Evolutionary conservation across 495 filamentous ascomycete genomes (phyloP).

Genomic region (Oidiodendron maius): DNA sequence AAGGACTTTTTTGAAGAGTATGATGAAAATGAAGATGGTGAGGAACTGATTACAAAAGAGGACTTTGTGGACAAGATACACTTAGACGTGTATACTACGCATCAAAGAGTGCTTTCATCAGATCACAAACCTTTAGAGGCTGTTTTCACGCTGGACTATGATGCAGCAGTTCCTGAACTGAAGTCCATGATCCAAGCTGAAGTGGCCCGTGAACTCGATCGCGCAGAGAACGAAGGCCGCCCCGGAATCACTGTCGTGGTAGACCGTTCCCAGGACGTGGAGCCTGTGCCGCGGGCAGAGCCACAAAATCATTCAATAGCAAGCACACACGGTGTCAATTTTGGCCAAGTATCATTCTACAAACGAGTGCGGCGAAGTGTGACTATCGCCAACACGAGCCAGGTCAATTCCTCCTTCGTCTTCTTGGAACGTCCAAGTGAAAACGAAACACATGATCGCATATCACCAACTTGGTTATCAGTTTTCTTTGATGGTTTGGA

Average conservation of each 20-base stretch:
- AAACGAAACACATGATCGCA: conserved; percentile 30
- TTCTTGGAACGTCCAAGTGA: conserved; percentile 66
- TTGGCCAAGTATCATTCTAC: conserved; percentile 67
- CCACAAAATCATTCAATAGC: conserved; percentile 13
- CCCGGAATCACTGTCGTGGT: conserved; percentile 81
- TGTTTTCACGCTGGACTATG: conserved; percentile 73
- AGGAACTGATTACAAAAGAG: conserved; percentile 44
- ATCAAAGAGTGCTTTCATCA: conserved; percentile 83
- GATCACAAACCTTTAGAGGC: conserved; percentile 92
- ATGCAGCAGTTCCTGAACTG: conserved; percentile 75
- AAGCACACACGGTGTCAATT: conserved; percentile 49
- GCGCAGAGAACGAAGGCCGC: conserved; percentile 85
- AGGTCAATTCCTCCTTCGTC: conserved; percentile 64
- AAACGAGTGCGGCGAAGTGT: conserved; percentile 55
- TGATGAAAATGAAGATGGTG: conserved; percentile 28
- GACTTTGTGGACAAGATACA: conserved; percentile 57
- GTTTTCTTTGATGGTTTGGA: conserved; percentile 48
- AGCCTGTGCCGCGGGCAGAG: conserved; percentile 24
- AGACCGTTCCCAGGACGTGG: conserved; percentile 42
- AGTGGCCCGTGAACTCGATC: conserved; percentile 82
- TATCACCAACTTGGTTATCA: conserved; percentile 58
- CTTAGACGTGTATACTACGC: conserved; percentile 73
- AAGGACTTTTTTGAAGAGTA: conserved; percentile 58
- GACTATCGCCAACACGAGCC: conserved; percentile 88
- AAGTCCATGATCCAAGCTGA: conserved; percentile 81